Conservation (phyloP, 2,329 filamentous ascomycete species). For the Pseudogymnoascus sp. region DNA sequence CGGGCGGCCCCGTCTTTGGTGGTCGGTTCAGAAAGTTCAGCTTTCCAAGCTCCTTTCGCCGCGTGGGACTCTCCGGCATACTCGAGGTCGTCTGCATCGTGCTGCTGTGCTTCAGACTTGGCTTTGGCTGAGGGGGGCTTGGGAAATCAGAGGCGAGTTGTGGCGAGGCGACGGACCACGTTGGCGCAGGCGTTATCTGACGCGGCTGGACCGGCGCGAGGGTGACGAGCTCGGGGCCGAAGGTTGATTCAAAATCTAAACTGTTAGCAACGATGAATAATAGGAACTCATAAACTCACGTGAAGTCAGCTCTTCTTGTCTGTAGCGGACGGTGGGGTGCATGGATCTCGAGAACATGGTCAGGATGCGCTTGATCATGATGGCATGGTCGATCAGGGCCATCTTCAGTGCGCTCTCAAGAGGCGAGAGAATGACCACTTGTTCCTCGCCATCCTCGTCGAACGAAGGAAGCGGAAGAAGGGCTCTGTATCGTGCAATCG, state of each 20-base stretch:
- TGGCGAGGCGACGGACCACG: constrained; percentile 27
- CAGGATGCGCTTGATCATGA: constrained; percentile 79
- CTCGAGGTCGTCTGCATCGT: constrained; percentile 18
- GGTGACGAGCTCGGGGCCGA: constrained; percentile 59
- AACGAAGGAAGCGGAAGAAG: constrained; percentile 52
- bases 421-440: constrained; percentile 45
- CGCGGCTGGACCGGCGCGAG: constrained; percentile 48
- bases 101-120: constrained; percentile 24
- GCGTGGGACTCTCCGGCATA: constrained; percentile 4
- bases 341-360: constrained; percentile 56
- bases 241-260: constrained; percentile 55
- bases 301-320: constrained; percentile 54
- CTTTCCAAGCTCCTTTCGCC: background rate
- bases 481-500: constrained; percentile 70
- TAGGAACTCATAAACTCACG: constrained; percentile 45
- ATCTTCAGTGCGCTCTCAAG: constrained; percentile 77
- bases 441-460: constrained; percentile 40
- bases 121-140: constrained; percentile 19
- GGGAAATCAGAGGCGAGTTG: constrained; percentile 12
- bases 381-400: constrained; percentile 80
- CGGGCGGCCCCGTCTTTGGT: background rate
- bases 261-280: constrained; percentile 17
- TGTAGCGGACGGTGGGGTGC: constrained; percentile 51
- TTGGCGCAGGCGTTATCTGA: constrained; percentile 36
- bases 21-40: background rate